Evolutionary conservation across 768 basidiomycete genomes (phyloP).

Genomic region (Calocera viscosa): DNA sequence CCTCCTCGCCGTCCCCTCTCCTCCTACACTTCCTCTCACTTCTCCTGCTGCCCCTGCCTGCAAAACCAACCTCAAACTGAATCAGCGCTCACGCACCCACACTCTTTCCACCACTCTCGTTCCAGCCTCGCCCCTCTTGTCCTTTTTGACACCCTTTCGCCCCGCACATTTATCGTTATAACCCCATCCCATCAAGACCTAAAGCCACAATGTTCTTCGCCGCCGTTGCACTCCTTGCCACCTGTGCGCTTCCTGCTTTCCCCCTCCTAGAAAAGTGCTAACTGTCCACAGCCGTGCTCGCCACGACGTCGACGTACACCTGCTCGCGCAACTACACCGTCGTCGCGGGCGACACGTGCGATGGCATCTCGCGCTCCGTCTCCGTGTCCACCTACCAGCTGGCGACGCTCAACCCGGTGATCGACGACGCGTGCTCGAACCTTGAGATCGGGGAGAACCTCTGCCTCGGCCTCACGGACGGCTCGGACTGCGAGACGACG

Average conservation of each 20-base stretch:
- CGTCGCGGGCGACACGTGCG: slow-evolving; percentile 47
- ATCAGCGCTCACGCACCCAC: slow-evolving; percentile 11
- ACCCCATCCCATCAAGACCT: slow-evolving; percentile 7
- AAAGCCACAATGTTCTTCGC: slow-evolving; percentile 25
- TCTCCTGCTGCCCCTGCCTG: neutral
- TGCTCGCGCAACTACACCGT: slow-evolving; percentile 56
- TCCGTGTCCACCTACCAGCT: slow-evolving; percentile 65
- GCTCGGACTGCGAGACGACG: slow-evolving; percentile 50
- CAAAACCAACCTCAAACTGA: neutral
- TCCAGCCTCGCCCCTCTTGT: slow-evolving; percentile 26
- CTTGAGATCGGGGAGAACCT: slow-evolving; percentile 42
- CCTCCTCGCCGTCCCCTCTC: slow-evolving; percentile 13
- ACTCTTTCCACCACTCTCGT: slow-evolving; percentile 27
- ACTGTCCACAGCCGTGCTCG: neutral
- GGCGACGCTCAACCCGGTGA: slow-evolving; percentile 44
- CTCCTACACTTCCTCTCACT: slow-evolving; percentile 3
- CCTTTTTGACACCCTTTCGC: neutral
- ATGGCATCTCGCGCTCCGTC: slow-evolving; percentile 48
- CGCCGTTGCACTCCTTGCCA: slow-evolving; percentile 37
- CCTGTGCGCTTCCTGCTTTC: slow-evolving; percentile 27
- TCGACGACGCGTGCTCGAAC: slow-evolving; percentile 48
- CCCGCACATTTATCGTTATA: neutral
- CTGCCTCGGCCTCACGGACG: slow-evolving; percentile 46
- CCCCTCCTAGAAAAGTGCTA: neutral
- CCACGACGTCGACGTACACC: slow-evolving; percentile 19